Evolutionary conservation across 768 basidiomycete genomes (phyloP).

Genomic region (Coprinopsis strossmayeri): DNA sequence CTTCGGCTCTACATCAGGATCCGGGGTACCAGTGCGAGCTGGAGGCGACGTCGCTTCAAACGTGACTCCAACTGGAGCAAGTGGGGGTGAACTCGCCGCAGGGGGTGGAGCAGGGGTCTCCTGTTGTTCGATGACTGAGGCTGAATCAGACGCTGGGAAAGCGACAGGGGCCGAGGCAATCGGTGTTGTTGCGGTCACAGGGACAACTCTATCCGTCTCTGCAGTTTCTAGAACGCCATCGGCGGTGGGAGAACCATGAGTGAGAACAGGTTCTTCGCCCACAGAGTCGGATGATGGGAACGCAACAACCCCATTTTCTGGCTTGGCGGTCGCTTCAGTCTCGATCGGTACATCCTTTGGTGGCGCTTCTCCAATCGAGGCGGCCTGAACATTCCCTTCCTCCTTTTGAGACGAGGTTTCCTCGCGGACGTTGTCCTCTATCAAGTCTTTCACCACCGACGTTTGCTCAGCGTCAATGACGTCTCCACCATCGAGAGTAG

Average conservation of each 20-base stretch:
- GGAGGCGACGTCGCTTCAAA: slow-evolving; percentile 60
- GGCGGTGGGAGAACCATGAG: slow-evolving; percentile 12
- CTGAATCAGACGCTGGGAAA: slow-evolving; percentile 22
- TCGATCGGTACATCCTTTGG: slow-evolving; percentile 2
- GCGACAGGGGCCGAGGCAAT: slow-evolving; percentile 19
- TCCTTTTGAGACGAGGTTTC: slow-evolving; percentile 3
- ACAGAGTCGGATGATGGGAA: slow-evolving; percentile 23
- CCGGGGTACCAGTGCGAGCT: slow-evolving; percentile 66
- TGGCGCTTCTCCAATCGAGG: neutral
- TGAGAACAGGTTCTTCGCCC: slow-evolving; percentile 22
- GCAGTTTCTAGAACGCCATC: neutral
- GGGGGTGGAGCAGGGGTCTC: slow-evolving; percentile 8
- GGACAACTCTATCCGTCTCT: neutral
- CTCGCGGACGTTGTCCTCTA: neutral
- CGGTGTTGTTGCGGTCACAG: slow-evolving; percentile 1
- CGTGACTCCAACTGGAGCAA: slow-evolving; percentile 42
- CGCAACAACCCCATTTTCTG: slow-evolving; percentile 12
- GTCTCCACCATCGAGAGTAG: neutral
- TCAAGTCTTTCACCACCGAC: neutral
- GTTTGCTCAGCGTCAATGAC: neutral
- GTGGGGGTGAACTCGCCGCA: slow-evolving; percentile 8
- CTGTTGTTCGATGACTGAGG: slow-evolving; percentile 11
- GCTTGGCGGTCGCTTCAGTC: neutral
- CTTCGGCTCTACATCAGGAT: slow-evolving; percentile 69
- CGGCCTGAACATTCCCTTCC: slow-evolving; percentile 1